A percentile compares a stretch with the other conserved stretches of the same genome.
Conservation (phyloP, 2,329 filamentous ascomycete species). For the Bipolaris sorokiniana region DNA sequence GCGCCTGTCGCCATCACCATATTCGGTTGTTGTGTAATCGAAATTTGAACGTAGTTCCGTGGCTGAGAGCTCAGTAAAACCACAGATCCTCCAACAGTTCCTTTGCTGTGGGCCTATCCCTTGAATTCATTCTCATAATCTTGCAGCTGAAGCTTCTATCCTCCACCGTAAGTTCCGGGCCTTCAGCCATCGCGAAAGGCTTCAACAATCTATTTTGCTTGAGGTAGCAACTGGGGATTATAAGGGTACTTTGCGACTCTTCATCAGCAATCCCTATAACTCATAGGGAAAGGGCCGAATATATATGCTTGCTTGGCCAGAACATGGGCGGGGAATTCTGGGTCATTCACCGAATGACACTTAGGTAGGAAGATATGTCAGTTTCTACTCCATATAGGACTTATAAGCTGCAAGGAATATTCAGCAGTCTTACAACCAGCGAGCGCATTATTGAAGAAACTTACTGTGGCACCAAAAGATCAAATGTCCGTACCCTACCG, state of each 20-base stretch:
- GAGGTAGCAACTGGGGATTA: background rate
- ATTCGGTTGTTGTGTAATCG: background rate
- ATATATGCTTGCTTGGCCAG: background rate
- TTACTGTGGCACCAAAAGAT: background rate
- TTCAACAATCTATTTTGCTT: background rate
- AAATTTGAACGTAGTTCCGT: background rate
- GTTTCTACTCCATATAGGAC: background rate
- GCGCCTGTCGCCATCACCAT: too few species aligned
- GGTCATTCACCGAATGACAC: background rate
- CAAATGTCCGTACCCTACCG: background rate
- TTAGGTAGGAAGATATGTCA: background rate
- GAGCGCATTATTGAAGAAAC: background rate
- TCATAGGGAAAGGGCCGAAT: background rate
- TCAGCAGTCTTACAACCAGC: background rate
- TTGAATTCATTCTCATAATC: background rate
- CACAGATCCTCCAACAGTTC: background rate
- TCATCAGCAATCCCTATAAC: background rate
- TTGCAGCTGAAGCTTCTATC: background rate
- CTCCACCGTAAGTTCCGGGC: background rate
- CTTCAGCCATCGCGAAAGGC: background rate
- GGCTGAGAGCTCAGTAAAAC: background rate
- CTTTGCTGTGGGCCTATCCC: background rate
- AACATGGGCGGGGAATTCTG: background rate
- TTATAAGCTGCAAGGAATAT: background rate
- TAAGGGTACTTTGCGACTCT: background rate